Conservation (phyloP, 306 rosid genomes). For the Adenanthera pavonina region DNA sequence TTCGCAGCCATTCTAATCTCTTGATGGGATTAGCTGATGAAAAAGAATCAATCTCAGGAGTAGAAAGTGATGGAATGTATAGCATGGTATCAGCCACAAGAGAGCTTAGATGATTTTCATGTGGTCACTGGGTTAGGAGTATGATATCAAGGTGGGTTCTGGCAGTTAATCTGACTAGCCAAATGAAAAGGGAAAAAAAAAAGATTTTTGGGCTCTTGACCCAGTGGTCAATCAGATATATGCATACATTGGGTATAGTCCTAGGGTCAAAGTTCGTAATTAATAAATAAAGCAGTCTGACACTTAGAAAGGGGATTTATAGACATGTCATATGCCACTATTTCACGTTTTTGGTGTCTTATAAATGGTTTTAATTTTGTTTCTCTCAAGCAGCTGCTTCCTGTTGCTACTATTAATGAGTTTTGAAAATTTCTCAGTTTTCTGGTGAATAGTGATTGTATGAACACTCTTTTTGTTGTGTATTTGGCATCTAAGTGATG, state of each 20-base stretch:
- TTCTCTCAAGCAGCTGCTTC: constrained; percentile 13
- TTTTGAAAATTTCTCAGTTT: constrained; percentile 5
- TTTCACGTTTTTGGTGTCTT: neutral
- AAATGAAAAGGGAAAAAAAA: neutral
- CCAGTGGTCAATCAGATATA: neutral
- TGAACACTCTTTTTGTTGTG: constrained; percentile 1
- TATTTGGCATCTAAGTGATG: constrained; percentile 33
- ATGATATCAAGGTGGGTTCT: constrained; percentile 12
- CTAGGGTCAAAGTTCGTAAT: constrained; percentile 14
- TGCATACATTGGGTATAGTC: neutral
- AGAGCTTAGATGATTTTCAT: neutral
- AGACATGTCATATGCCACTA: neutral
- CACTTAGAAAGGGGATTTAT: neutral
- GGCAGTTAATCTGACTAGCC: neutral
- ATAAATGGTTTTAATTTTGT: neutral
- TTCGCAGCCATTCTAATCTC: neutral
- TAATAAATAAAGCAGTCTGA: neutral
- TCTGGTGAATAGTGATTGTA: constrained; percentile 9
- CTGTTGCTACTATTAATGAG: neutral
- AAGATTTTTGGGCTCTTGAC: constrained; percentile 2
- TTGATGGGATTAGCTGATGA: neutral
- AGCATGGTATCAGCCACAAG: neutral
- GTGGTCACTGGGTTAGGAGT: neutral
- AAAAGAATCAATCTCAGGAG: neutral
- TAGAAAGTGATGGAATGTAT: constrained; percentile 6